These are phyloP conservation scores for Juncus effusus DNA, from an alignment of 176 grass and related monocot genomes.

Conservation along the genomic window DNA sequence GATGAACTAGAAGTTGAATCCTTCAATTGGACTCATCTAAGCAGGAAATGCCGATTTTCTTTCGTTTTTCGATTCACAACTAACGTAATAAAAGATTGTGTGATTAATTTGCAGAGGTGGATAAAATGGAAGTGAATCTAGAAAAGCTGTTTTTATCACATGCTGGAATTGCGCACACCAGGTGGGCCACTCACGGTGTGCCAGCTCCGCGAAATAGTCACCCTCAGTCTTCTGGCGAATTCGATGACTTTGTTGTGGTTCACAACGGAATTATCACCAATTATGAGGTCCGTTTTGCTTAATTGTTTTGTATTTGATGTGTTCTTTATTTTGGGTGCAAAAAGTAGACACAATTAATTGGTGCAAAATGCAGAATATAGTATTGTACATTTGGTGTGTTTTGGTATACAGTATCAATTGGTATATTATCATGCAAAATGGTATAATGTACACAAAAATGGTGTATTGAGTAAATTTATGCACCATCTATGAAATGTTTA, in stretches of 20 bases:
- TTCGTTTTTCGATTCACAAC: too few species aligned
- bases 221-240: constrained; percentile 77
- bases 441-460: not conserved
- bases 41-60: too few species aligned
- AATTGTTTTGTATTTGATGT: not conserved
- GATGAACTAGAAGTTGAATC: too few species aligned
- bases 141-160: constrained; percentile 64
- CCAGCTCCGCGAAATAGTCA: constrained; percentile 89
- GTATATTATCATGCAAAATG: not conserved
- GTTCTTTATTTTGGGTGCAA: not conserved
- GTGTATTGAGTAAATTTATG: not conserved
- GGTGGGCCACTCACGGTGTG: constrained; percentile 93
- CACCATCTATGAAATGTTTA: too few species aligned
- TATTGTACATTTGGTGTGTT: too few species aligned
- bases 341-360: too few species aligned
- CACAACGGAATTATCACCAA: constrained; percentile 99
- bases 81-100: too few species aligned
- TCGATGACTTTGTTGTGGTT: constrained; percentile 91
- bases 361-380: too few species aligned
- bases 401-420: not conserved
- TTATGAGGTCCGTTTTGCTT: constrained; percentile 64
- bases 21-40: too few species aligned
- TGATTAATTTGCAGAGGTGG: constrained; percentile 45
- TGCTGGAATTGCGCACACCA: constrained; percentile 92
- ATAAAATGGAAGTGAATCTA: constrained; percentile 75